Conservation (phyloP, 768 basidiomycete species). For the Lactarius akahatsu region DNA sequence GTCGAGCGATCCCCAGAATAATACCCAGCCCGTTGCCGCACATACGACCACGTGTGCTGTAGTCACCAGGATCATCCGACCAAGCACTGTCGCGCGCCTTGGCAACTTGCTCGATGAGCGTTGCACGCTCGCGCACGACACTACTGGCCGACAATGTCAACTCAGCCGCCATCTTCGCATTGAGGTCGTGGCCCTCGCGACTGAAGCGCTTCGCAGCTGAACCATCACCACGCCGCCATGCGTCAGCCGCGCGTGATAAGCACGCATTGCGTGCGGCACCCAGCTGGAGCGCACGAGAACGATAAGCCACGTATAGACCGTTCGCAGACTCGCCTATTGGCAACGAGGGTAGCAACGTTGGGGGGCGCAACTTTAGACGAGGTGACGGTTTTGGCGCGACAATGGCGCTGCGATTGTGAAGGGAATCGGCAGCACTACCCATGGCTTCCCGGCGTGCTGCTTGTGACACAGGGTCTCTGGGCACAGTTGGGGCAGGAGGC, state of each 20-base stretch:
- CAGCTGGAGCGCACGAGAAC: conserved; percentile 83
- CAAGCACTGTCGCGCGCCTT: conserved; percentile 65
- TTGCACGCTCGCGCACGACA: conserved; percentile 80
- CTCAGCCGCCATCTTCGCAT: conserved; percentile 86
- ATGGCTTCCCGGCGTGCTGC: conserved; percentile 56
- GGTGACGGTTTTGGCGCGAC: conserved; percentile 81
- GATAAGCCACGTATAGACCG: conserved; percentile 83
- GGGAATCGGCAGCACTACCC: conserved; percentile 57
- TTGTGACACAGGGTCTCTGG: conserved; percentile 40
- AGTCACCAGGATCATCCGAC: conserved; percentile 84
- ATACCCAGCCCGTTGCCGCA: conserved; percentile 86
- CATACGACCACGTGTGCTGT: conserved; percentile 66
- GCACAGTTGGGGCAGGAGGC: conserved; percentile 36
- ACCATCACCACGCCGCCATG: conserved; percentile 94
- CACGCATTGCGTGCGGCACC: conserved; percentile 94
- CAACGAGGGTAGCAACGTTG: conserved; percentile 83
- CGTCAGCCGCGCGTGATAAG: conserved; percentile 91
- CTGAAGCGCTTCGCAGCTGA: conserved; percentile 94
- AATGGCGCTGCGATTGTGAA: conserved; percentile 65
- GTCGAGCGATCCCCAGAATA: conserved; percentile 78
- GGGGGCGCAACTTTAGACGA: conserved; percentile 79
- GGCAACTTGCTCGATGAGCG: conserved; percentile 74
- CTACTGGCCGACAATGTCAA: conserved; percentile 81
- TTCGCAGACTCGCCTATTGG: conserved; percentile 81
- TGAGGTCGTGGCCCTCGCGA: conserved; percentile 90